Conservation (phyloP, 345 rosid genomes). For the Eucalyptus cladocalyx region DNA sequence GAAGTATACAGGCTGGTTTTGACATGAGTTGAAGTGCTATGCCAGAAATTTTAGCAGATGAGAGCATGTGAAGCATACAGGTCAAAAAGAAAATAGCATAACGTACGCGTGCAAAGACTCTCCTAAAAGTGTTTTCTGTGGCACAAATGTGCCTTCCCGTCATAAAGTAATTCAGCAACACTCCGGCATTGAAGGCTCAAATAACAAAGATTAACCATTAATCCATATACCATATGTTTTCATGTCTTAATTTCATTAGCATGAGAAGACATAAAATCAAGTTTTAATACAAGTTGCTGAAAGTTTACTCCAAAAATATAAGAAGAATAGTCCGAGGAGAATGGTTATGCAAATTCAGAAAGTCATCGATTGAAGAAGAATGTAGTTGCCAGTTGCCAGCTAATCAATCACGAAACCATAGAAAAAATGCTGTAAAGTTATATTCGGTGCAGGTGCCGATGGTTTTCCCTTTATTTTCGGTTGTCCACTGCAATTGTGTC, state of each 20-base stretch:
- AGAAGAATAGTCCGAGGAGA: not conserved
- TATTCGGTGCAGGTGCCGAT: not conserved
- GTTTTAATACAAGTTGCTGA: not conserved
- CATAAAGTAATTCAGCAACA: no score
- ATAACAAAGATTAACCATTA: not conserved
- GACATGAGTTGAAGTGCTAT: no score
- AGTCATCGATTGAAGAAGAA: not conserved
- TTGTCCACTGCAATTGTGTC: not conserved
- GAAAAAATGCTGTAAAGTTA: not conserved
- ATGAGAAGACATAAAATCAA: not conserved
- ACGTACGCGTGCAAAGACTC: not conserved
- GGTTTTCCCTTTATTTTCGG: not conserved
- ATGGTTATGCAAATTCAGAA: not conserved
- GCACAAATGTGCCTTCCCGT: not conserved
- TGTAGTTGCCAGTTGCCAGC: not conserved
- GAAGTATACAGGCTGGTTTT: not conserved
- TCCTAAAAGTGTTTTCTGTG: not conserved
- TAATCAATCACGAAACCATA: not conserved
- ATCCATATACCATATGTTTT: no score
- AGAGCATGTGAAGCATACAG: not conserved
- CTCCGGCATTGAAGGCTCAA: no score
- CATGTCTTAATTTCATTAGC: not conserved
- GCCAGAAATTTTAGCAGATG: no score
- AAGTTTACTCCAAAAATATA: no score
- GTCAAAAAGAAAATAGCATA: no score